Evolutionary conservation across 257 asterid genomes (phyloP).

Genomic region (Eustoma russellianum): DNA sequence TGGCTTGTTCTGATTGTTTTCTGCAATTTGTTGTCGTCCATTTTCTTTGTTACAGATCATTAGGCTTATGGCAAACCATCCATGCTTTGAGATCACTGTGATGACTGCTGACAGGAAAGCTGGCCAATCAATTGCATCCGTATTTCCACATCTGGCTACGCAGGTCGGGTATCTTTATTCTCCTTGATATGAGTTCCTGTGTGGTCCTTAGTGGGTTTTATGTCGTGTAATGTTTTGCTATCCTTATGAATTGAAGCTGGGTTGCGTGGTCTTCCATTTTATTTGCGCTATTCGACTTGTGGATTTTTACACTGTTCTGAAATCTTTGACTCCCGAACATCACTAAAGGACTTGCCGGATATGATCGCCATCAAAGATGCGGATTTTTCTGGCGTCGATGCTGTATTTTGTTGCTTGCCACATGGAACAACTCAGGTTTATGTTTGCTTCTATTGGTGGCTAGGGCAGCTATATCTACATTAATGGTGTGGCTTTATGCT

Average conservation of each 20-base stretch:
- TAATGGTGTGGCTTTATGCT: too few species aligned
- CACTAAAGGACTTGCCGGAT: slow-evolving; percentile 64
- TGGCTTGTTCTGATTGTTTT: too few species aligned
- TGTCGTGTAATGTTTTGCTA: not conserved
- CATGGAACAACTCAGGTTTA: slow-evolving; percentile 95
- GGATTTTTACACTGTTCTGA: not conserved
- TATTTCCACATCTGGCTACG: slow-evolving; percentile 74
- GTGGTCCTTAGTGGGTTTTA: not conserved
- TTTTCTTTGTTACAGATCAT: slow-evolving; percentile 48
- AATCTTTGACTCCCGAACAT: not conserved
- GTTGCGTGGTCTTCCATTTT: too few species aligned
- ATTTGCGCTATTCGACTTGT: too few species aligned
- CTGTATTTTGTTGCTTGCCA: slow-evolving; percentile 92
- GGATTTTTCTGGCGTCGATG: slow-evolving; percentile 76
- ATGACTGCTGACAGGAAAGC: slow-evolving; percentile 97
- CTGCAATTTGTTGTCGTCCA: not conserved
- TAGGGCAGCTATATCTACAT: not conserved
- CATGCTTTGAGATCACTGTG: slow-evolving; percentile 54
- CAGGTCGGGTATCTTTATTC: slow-evolving; percentile 33
- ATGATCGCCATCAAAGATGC: slow-evolving; percentile 89
- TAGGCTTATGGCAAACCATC: slow-evolving; percentile 73
- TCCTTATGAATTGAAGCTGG: too few species aligned
- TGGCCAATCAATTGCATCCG: slow-evolving; percentile 86
- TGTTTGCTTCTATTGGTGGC: slow-evolving; percentile 1
- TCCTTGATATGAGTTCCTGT: not conserved